Percentiles rank a stretch among this genome's conserved stretches.
These are phyloP conservation scores for Verbascum thapsus DNA, from an alignment of 257 asterid species.

Conservation along the genomic window DNA sequence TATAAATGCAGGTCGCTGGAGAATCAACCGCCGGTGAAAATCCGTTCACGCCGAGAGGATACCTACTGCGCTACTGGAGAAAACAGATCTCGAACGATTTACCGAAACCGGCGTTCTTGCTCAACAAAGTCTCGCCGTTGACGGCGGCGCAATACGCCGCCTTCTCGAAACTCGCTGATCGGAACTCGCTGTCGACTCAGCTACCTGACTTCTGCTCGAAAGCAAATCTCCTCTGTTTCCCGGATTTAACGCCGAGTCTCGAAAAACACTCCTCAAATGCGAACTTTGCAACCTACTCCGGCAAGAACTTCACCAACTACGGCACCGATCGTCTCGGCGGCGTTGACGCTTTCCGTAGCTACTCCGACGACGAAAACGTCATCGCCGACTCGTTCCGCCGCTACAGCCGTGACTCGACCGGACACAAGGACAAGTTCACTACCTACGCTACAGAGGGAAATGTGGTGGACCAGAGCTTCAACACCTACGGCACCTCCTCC, in stretches of 20 bases:
- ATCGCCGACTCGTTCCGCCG: constrained; percentile 60
- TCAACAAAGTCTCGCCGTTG: constrained; percentile 65
- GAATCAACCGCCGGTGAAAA: constrained; percentile 35
- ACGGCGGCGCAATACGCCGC: constrained; percentile 52
- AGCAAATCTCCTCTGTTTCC: constrained; percentile 70
- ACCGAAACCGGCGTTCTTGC: constrained; percentile 52
- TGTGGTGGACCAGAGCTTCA: constrained; percentile 68
- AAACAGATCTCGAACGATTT: constrained; percentile 60
- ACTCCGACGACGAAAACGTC: constrained; percentile 48
- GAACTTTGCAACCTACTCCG: constrained; percentile 42
- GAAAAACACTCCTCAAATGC: constrained; percentile 52
- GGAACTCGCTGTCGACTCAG: constrained; percentile 54
- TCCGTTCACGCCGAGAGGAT: constrained; percentile 67
- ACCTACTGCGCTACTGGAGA: constrained; percentile 61
- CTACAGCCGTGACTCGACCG: constrained; percentile 73
- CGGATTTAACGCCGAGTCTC: constrained; percentile 54
- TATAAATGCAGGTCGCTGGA: constrained; percentile 60
- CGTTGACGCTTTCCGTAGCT: constrained; percentile 52
- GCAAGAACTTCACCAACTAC: constrained; percentile 71
- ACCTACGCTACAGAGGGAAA: constrained; percentile 52
- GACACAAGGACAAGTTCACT: constrained; percentile 53
- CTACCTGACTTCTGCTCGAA: constrained; percentile 63
- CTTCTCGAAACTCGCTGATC: constrained; percentile 57
- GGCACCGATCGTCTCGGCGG: constrained; percentile 58
- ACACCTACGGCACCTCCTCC: constrained; percentile 60